Evolutionary conservation across 768 basidiomycete genomes (phyloP).

Genomic region (Termitomyces sp.): DNA sequence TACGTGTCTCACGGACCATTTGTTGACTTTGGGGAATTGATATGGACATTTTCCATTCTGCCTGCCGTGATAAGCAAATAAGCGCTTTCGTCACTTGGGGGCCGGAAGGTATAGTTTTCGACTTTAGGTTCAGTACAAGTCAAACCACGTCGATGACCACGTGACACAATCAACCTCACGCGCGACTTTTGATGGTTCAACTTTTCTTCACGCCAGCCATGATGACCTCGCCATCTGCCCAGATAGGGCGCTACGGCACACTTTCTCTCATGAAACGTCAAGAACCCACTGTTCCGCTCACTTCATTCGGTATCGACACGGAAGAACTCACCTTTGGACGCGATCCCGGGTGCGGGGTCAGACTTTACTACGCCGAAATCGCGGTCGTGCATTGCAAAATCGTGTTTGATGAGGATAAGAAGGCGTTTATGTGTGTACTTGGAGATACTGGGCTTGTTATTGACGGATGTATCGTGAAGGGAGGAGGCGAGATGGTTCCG

Average conservation of each 20-base stretch:
- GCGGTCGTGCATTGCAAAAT: constrained; percentile 65
- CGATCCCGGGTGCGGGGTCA: constrained; percentile 58
- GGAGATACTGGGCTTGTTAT: constrained; percentile 55
- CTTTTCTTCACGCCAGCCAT: background rate
- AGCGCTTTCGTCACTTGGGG: too few species aligned
- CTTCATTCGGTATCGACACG: constrained; percentile 71
- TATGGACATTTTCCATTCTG: too few species aligned
- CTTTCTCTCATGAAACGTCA: constrained; percentile 58
- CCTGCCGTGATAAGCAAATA: too few species aligned
- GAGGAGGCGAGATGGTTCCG: constrained; percentile 45
- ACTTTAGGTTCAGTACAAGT: too few species aligned
- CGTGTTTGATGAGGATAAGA: constrained; percentile 61
- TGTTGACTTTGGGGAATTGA: too few species aligned
- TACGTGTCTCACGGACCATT: too few species aligned
- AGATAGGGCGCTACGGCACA: constrained; percentile 65
- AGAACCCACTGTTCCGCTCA: constrained; percentile 43
- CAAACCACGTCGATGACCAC: too few species aligned
- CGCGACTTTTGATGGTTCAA: background rate
- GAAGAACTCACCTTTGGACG: constrained; percentile 67
- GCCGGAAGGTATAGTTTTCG: too few species aligned
- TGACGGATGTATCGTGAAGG: constrained; percentile 58
- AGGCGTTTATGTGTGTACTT: constrained; percentile 69
- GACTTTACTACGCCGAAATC: constrained; percentile 67
- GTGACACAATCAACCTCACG: background rate
- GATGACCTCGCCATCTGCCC: constrained; percentile 11